A percentile compares a stretch with the other conserved stretches of the same genome.
Evolutionary conservation across 2,329 filamentous ascomycete species (phyloP).

Genomic region (Cercospora sojina): DNA sequence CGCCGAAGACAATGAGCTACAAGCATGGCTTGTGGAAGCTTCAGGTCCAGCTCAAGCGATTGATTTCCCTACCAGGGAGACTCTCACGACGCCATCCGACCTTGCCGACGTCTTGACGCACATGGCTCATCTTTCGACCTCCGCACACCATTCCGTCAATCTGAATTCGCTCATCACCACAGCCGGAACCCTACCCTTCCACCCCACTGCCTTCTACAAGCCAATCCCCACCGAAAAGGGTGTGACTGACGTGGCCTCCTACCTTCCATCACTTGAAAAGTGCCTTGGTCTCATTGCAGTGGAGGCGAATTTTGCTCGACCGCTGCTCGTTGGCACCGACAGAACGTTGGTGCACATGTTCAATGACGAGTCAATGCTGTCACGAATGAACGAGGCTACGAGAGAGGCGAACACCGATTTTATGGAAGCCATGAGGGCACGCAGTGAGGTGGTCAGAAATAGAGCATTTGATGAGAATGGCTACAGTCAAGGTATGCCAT

Average conservation of each 20-base stretch:
- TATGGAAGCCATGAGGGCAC: constrained; percentile 39
- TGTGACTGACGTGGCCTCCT: constrained; percentile 37
- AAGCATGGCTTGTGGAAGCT: constrained; percentile 49
- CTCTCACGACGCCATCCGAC: constrained; percentile 24
- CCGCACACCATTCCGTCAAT: constrained; percentile 47
- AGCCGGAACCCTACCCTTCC: constrained; percentile 45
- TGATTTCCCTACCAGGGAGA: constrained; percentile 43
- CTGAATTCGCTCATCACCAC: constrained; percentile 43
- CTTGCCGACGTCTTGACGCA: constrained; percentile 48
- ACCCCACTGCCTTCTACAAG: constrained; percentile 45
- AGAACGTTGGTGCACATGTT: constrained; percentile 47
- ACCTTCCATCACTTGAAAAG: constrained; percentile 36
- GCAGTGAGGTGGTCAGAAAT: constrained; percentile 42
- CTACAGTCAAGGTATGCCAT: constrained; percentile 51
- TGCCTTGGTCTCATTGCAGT: constrained; percentile 43
- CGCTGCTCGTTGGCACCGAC: constrained; percentile 40
- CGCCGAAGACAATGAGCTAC: constrained; percentile 44
- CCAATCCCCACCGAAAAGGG: constrained; percentile 45
- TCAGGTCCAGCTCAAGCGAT: constrained; percentile 40
- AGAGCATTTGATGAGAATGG: constrained; percentile 47
- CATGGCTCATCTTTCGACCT: constrained; percentile 40
- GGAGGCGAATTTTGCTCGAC: constrained; percentile 45
- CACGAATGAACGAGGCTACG: constrained; percentile 37
- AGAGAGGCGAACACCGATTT: constrained; percentile 41
- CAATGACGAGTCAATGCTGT: constrained; percentile 39